Base-by-base conservation (phyloP, 441 rosid species). In the Populus hybrid region DNA sequence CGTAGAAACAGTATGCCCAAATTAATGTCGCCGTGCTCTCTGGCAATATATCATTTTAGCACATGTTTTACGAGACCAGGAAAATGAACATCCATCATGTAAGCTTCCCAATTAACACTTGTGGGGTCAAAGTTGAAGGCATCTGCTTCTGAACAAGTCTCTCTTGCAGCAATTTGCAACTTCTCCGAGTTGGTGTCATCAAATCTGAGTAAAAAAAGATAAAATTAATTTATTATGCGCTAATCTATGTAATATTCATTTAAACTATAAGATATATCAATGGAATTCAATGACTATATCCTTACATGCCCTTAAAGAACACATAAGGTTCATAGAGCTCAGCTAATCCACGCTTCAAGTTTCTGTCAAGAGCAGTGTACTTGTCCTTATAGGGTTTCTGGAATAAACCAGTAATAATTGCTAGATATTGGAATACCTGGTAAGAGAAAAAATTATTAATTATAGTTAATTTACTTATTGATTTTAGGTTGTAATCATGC, bases 281-380 rank as follows among this genome's bases (percentile, higher is more conserved):
- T 12, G 40, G 6, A 36, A 12, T 0, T 6, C 4, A 64, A 50
- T 50, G 0, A 16, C 20, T 50, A 36, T 36, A 32, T 30, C 6
- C 80, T 10, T 42, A 77, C 80, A 64, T 71, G 70, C 80, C 80
- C 70, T 77, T 64, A 21, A 77, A 90, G 79, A 90, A 87, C 59
- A 85, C 76, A 67, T 90, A 87, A 16, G 91, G 89, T 71, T 81
- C 73, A 77, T 86, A 88, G 23, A 88, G 85, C 6, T 88, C 87
- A 0, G 81, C 86, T 64, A 88, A 46, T 21, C 88, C 83, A 9
- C 75, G 79, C 5, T 76, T 88, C 75, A 89, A 74, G 63, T 89
- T 92, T 38, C 87, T 81, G 26, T 81, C 77, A 8, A 81, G 79
- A 68, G 84, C 79, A 12, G 5, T 74, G 78, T 84, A 85, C 34